Base-by-base conservation (phyloP, 2,329 filamentous ascomycete genomes). In the Pseudogymnoascus sp. region DNA sequence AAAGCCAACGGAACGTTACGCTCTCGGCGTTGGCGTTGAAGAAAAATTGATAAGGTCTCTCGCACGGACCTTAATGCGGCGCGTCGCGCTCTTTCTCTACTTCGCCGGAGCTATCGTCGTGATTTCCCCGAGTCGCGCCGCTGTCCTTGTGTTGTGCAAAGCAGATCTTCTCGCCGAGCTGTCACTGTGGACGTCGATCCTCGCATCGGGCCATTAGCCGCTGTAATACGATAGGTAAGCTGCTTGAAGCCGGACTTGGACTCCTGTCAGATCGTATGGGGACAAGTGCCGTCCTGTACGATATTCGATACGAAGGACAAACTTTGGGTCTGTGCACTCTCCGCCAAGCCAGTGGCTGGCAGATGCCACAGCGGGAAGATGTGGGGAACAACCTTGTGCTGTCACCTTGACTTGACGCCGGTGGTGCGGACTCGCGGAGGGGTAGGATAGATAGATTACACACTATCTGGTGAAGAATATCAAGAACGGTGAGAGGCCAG, bases 1-100 rank as follows among this genome's bases (percentile, higher is more conserved):
- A 56, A 56, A 33, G 5, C 28, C 25, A 56, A 56, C 50, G 50
- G 25, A 56, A 56, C 50, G 50, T 56, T 56, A 56, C 50, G 50
- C 50, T 56, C 50, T 56, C 50, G 28, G 25, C 50, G 28, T 56
- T 56, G 50, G 28, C 10, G 50, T 28, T 50, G 44, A 23, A 14
- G 21, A 25, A 50, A 56, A 25, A 25, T 56, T n/a, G 50, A 56
- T 56, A 56, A 56, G 50, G 28, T 33, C 50, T 23, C 16, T 18
- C 5, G 50, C 50, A 56, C 50, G 50, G 50, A 33, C 50, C 50
- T 56, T 10, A 18, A 12, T 18, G n/a, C 33, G 50, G 50, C 50
- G 50, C 50, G 28, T 33, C 25, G n/a, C 50, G 50, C n/a, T 56
- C 50, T 33, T 33, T 18, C 1, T 33, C n/a, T 31, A 14, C 25